phyloP scores from a whole-genome alignment of 2,329 filamentous ascomycete genomes.

The Lizonia empirigonia region DNA sequence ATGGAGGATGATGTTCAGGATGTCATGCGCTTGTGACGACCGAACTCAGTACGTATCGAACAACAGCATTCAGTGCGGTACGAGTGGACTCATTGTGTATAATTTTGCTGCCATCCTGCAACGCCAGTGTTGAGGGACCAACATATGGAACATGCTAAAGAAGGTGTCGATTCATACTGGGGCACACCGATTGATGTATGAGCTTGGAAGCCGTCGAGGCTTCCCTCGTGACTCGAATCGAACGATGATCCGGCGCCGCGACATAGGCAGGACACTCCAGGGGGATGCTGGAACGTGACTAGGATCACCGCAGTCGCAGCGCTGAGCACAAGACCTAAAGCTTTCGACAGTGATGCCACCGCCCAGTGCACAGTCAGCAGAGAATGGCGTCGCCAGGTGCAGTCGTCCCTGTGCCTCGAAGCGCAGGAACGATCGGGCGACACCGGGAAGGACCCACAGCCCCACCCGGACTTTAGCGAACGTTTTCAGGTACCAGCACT shows the following conservation, averaged over 20 bases:
- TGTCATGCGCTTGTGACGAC: too few species aligned
- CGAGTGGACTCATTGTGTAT: too few species aligned
- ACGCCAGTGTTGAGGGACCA: too few species aligned
- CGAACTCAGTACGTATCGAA: too few species aligned
- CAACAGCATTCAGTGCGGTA: too few species aligned
- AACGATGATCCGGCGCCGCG: neutral
- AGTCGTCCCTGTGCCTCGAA: neutral
- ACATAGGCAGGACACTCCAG: neutral
- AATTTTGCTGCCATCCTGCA: too few species aligned
- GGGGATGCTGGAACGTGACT: neutral
- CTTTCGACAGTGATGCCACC: constrained; percentile 1
- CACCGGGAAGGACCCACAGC: constrained; percentile 7
- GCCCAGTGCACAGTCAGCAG: constrained; percentile 9
- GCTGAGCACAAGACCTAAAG: neutral
- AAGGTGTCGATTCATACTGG: neutral
- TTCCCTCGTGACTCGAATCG: neutral
- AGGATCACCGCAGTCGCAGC: neutral
- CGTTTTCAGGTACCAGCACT: constrained; percentile 1
- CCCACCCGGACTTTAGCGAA: constrained; percentile 9
- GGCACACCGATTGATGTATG: neutral
- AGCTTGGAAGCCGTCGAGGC: neutral
- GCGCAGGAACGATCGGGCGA: constrained; percentile 6
- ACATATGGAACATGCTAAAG: neutral
- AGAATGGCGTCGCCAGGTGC: neutral
- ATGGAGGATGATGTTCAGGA: too few species aligned